Base-by-base conservation (phyloP, 176 grass and related monocot genomes). In the Cocos nucifera region DNA sequence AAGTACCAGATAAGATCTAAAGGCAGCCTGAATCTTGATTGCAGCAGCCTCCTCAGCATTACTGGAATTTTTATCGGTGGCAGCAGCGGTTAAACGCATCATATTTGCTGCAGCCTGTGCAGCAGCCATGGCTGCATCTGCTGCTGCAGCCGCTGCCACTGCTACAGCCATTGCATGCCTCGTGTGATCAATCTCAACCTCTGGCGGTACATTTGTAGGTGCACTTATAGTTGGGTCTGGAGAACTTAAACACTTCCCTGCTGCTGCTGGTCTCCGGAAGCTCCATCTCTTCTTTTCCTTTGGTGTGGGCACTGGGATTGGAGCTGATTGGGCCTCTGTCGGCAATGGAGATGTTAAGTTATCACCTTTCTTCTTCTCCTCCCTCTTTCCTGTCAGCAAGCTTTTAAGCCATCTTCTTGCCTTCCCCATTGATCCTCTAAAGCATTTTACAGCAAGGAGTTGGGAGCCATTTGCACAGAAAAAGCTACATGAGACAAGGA, bases 231-330 rank as follows among this genome's bases (percentile, higher is more conserved):
- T 69, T 22, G 50, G 49, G 32, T 66, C 74, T 4, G 29, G 51
- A 2, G 74, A 80, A 32, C 39, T 32, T 10, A 39, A 29, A 1
- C 62, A 49, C 59, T 39, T 73, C 22, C 60, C 72, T 0, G 17
- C 50, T 12, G 21, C 26, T 15, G 35, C 73, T 7, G 80, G 62
- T 16, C 87, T 72, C 44, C 83, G 56, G 67, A 90, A 97, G 73
- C 83, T 88, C 92, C 92, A 88, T 61, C 83, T 18, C 73, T 82
- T 97, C 61, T 91, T 83, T 75, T 76, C 83, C 57, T 71, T 81
- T 0, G 58, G 57, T 1, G 77, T 50, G 0, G 74, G 21, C 17
- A 2, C 62, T 24, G 74, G 54, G 8, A 57, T 57, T 17, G 62
- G 17, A 9, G 52, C 54, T 49, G 57, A 52, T 15, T 4, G 27